phyloP scores from a whole-genome alignment of 176 grass and related monocot species.

The Oryza meridionalis region DNA sequence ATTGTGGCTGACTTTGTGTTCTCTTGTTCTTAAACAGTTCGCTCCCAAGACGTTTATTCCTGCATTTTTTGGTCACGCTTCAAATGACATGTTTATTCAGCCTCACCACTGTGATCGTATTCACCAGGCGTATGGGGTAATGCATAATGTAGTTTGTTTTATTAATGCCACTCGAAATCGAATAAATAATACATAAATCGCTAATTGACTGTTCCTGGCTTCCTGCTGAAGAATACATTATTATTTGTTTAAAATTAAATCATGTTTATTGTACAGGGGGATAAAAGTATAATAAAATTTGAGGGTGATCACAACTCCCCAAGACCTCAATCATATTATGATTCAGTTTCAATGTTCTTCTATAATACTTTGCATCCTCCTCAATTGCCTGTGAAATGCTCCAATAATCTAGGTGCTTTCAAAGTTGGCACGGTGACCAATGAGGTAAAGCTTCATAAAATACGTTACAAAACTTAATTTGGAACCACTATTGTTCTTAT shows the following conservation, averaged over 20 bases:
- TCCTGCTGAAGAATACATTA: conserved; percentile 15
- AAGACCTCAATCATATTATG: conserved; percentile 95
- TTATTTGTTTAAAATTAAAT: conserved; percentile 25
- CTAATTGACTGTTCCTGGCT: not conserved
- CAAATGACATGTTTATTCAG: conserved; percentile 91
- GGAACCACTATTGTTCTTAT: conserved; percentile 9
- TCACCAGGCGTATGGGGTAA: conserved; percentile 91
- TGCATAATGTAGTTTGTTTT: conserved; percentile 19
- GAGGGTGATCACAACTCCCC: conserved; percentile 92
- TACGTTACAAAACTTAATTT: conserved; percentile 14
- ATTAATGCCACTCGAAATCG: conserved; percentile 4
- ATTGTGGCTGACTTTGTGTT: conserved; percentile 30
- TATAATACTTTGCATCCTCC: conserved; percentile 79
- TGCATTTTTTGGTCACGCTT: conserved; percentile 87
- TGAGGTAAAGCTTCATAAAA: conserved; percentile 60
- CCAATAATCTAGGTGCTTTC: conserved; percentile 67
- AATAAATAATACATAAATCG: conserved; percentile 9
- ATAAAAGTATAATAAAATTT: conserved; percentile 94
- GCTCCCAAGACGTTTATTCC: conserved; percentile 89
- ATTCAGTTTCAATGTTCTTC: conserved; percentile 96
- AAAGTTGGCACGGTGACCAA: conserved; percentile 63
- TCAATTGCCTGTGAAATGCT: conserved; percentile 63
- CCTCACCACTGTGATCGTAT: conserved; percentile 85
- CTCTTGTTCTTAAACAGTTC: conserved; percentile 60
- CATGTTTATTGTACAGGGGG: conserved; percentile 65